Conservation (phyloP, 2,329 filamentous ascomycete genomes). For the Epichloe uncinata region DNA sequence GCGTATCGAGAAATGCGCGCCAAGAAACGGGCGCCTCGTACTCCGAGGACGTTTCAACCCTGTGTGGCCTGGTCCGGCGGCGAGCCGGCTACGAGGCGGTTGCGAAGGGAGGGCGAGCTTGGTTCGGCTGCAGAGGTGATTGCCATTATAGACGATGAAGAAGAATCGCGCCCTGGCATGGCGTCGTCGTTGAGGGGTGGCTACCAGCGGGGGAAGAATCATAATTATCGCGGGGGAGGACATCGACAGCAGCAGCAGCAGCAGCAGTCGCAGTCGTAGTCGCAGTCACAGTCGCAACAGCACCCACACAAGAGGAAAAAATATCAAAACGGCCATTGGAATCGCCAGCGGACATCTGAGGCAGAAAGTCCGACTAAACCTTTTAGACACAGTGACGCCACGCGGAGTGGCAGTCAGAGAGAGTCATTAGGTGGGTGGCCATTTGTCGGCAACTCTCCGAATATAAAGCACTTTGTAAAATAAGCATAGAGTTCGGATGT, state of each 20-base stretch:
- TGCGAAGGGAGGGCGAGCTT: neutral
- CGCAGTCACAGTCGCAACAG: slow-evolving; percentile 23
- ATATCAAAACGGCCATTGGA: too few relatives aligned
- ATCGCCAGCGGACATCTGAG: too few relatives aligned
- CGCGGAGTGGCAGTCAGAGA: too few relatives aligned
- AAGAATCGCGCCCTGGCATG: neutral
- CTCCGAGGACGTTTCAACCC: neutral
- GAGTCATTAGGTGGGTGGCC: too few relatives aligned
- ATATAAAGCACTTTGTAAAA: too few relatives aligned
- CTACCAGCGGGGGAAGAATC: neutral
- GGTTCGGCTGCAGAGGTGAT: neutral
- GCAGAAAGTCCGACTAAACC: neutral
- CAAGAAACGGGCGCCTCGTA: neutral
- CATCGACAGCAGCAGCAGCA: neutral
- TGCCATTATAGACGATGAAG: neutral
- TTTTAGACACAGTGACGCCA: too few relatives aligned
- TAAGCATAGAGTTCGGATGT: too few relatives aligned
- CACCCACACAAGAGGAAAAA: neutral
- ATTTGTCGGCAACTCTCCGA: too few relatives aligned
- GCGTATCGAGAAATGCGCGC: neutral
- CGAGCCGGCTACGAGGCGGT: neutral
- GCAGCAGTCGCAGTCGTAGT: neutral
- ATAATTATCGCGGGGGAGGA: neutral
- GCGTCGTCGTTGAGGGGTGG: too few relatives aligned
- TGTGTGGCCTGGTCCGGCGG: too few relatives aligned